phyloP scores from a whole-genome alignment of 352 stramenopile genomes.

The Pythium pyrilobum region DNA sequence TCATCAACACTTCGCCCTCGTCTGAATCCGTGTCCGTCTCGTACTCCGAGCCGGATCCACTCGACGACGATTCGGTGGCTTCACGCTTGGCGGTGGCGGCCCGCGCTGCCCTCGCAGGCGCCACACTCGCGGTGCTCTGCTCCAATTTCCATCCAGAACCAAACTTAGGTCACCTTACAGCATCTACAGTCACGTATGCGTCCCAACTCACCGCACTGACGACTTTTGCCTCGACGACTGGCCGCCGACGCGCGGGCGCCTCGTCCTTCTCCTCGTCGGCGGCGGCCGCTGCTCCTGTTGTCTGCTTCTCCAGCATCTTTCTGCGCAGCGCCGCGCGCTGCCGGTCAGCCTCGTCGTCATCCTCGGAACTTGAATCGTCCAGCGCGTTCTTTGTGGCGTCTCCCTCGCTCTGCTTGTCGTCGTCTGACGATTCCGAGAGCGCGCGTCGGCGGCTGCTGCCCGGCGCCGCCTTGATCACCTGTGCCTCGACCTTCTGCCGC shows the following conservation, averaged over 20 bases:
- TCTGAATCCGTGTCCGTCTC: slow-evolving; percentile 82
- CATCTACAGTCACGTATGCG: slow-evolving; percentile 16
- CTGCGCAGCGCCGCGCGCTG: slow-evolving; percentile 53
- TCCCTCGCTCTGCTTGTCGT: not conserved
- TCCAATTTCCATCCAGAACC: too few species aligned
- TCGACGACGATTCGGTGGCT: slow-evolving; percentile 33
- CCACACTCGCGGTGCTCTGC: not conserved
- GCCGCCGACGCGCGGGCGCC: not conserved
- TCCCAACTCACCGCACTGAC: too few species aligned
- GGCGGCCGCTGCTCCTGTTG: slow-evolving; percentile 13
- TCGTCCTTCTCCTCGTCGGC: not conserved
- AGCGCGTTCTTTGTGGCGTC: slow-evolving; percentile 33
- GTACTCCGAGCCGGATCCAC: slow-evolving; percentile 57
- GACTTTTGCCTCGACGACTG: slow-evolving; percentile 20
- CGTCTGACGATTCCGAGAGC: slow-evolving; percentile 1
- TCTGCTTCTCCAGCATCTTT: slow-evolving; percentile 42
- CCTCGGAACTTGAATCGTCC: slow-evolving; percentile 65
- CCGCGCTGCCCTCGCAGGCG: slow-evolving; percentile 18
- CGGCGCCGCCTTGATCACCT: slow-evolving; percentile 32
- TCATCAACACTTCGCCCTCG: slow-evolving; percentile 71
- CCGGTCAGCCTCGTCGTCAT: slow-evolving; percentile 55
- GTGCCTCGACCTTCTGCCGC: slow-evolving; percentile 54
- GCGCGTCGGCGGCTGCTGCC: not conserved
- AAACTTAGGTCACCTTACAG: too few species aligned
- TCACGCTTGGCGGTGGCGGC: not conserved